These are phyloP conservation scores for Lentinus tigrinus DNA, from an alignment of 768 basidiomycete genomes.

Conservation along the genomic window DNA sequence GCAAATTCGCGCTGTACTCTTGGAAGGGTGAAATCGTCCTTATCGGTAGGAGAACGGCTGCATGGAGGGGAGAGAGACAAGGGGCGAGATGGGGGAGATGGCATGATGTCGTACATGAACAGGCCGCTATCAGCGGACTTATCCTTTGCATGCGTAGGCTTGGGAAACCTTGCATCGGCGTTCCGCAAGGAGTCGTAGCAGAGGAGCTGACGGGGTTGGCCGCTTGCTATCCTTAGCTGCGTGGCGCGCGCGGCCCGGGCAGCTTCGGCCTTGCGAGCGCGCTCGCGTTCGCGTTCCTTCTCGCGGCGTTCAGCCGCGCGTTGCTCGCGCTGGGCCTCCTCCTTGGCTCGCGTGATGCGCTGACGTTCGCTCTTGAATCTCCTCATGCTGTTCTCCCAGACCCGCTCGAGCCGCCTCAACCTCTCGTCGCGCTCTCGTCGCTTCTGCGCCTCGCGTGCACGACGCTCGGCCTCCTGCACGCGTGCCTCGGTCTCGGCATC, in stretches of 20 bases:
- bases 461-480: conserved; percentile 34
- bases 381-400: conserved; percentile 27
- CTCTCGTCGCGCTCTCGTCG: conserved; percentile 31
- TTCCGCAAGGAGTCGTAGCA: conserved; percentile 23
- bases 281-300: conserved; percentile 24
- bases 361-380: conserved; percentile 25
- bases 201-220: conserved; percentile 22
- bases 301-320: conserved; percentile 22
- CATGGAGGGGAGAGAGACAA: conserved; percentile 16
- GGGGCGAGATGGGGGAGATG: conserved; percentile 22
- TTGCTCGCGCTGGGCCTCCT: conserved; percentile 19
- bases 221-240: conserved; percentile 17
- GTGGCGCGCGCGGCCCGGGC: conserved; percentile 17
- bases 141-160: conserved; percentile 8
- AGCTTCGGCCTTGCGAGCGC: conserved; percentile 21
- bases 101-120: conserved; percentile 36
- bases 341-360: conserved; percentile 19
- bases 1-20: conserved; percentile 30
- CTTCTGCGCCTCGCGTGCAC: conserved; percentile 34
- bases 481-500: conserved; percentile 44
- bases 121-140: conserved; percentile 21
- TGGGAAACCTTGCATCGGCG: conserved; percentile 17
- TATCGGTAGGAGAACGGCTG: conserved; percentile 15
- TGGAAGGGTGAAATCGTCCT: conserved; percentile 23
- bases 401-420: conserved; percentile 24